Evolutionary conservation across 257 asterid species (phyloP), one percentile per base, ranked within the genome.

Genomic region (Galeopsis tetrahit): DNA sequence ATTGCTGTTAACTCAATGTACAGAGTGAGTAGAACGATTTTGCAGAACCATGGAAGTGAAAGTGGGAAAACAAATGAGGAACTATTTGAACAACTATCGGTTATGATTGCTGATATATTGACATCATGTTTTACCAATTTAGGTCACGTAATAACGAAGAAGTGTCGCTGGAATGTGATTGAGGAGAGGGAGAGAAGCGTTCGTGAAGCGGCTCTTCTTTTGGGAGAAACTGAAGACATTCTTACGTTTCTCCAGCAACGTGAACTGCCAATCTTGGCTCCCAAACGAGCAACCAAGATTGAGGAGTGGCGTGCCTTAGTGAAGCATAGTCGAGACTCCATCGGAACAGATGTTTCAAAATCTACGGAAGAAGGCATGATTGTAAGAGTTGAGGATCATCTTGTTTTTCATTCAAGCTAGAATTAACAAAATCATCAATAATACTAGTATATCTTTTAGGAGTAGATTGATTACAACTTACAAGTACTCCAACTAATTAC

Each of bases 81-180:
- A 2, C 4, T 81, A 44, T 84, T 87, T 7, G 62, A 76, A 4
- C 14, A 33, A 38, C 2, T 82, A 60, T 67, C 44, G 0, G 13
- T 36, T 3, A 77, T 74, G 60, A 77, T 81, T 14, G 84, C 85
- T 1, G 83, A 82, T 68, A 77, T 87, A 70, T 21, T 81, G 67
- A 70, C 79, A 48, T 84, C 85, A 42, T 82, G 88, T 15, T 79
- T 85, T 5, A 66, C 76, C 42, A 87, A 82, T 70, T 49, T 86
- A 34, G 8, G 66, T 1, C 70, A 39, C 4, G 75, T 74, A 4
- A 75, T 81, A 61, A 34, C 9, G 21, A 48, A 6, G 35, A 81
- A 67, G 48, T 78, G 81, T 31, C 73, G 43, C 68, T 57, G n/a
- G 4, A 56, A 7, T 38, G 15, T 71, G 4, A 67, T 74, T 1